phyloP scores from a whole-genome alignment of 169 alveolate genomes.

The Plasmodium vivax region DNA sequence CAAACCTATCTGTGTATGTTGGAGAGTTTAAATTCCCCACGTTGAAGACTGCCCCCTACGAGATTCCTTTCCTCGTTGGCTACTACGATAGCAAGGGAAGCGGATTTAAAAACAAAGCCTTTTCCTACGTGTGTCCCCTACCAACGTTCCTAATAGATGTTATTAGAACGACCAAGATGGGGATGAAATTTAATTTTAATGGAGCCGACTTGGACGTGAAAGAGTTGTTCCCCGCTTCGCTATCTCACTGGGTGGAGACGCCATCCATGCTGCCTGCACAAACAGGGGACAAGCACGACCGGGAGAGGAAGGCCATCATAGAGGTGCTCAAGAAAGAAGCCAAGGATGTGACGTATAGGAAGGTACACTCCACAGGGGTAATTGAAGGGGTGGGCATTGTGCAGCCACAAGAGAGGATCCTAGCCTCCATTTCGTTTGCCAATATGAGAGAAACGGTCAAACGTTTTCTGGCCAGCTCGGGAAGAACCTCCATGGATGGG shows the following conservation, averaged over 20 bases:
- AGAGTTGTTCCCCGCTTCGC: conserved; percentile 35
- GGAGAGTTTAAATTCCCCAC: conserved; percentile 44
- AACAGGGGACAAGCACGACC: conserved; percentile 2
- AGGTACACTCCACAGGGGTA: not conserved
- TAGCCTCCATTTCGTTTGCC: conserved; percentile 27
- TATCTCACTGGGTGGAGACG: conserved; percentile 1
- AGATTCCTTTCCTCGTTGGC: conserved; percentile 61
- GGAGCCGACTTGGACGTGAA: conserved; percentile 16
- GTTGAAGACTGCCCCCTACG: conserved; percentile 31
- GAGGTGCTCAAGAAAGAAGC: conserved; percentile 1
- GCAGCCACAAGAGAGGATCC: conserved; percentile 38
- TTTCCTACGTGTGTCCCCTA: conserved; percentile 33
- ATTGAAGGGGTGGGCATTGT: conserved; percentile 29
- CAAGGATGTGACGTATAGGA: conserved; percentile 32
- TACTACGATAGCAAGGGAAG: conserved; percentile 16
- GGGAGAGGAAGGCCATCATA: not conserved
- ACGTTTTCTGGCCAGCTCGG: conserved; percentile 19
- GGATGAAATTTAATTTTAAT: conserved; percentile 28
- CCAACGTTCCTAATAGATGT: conserved; percentile 62
- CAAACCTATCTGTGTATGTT: conserved; percentile 19
- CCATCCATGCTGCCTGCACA: conserved; percentile 16
- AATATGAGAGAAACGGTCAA: conserved; percentile 2
- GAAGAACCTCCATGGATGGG: conserved; percentile 12
- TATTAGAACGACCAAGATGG: conserved; percentile 16
- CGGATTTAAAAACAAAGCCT: conserved; percentile 12